phyloP scores from a whole-genome alignment of 1,284 basidiomycete species.

The Somion occarium region DNA sequence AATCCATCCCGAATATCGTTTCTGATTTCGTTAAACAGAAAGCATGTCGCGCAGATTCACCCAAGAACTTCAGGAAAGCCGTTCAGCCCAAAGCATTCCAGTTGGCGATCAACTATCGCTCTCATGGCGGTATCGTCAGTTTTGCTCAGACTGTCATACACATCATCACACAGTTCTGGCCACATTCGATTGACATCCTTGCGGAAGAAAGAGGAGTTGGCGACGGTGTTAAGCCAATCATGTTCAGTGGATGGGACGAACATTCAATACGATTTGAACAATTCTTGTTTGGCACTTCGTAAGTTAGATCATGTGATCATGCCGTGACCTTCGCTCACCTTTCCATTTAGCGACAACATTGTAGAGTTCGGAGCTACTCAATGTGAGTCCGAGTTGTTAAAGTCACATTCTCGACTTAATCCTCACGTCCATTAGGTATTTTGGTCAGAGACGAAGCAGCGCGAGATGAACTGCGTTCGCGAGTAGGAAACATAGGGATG shows the following conservation, averaged over 20 bases:
- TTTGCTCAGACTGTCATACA: constrained; percentile 61
- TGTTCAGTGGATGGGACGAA: constrained; percentile 48
- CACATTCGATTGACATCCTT: constrained; percentile 57
- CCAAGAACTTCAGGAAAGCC: neutral
- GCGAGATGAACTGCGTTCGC: constrained; percentile 35
- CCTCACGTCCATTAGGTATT: constrained; percentile 42
- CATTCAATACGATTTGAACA: constrained; percentile 47
- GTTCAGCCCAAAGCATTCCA: constrained; percentile 38
- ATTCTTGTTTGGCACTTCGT: constrained; percentile 48
- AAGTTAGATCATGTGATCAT: constrained; percentile 9
- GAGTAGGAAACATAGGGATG: constrained; percentile 51
- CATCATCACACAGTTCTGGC: constrained; percentile 59
- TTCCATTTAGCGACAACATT: constrained; percentile 31
- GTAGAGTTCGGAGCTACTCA: constrained; percentile 62
- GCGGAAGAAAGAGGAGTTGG: constrained; percentile 52
- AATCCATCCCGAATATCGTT: neutral
- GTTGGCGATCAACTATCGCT: constrained; percentile 62
- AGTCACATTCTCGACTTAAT: neutral
- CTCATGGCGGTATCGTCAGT: constrained; percentile 59
- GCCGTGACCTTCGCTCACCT: neutral
- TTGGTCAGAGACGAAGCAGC: constrained; percentile 56
- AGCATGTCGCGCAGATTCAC: neutral
- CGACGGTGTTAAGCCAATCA: constrained; percentile 54
- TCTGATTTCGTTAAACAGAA: neutral
- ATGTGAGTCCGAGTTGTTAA: constrained; percentile 33